These are phyloP conservation scores for Botrytis squamosa DNA, from an alignment of 2,329 filamentous ascomycete genomes.

Conservation along the genomic window DNA sequence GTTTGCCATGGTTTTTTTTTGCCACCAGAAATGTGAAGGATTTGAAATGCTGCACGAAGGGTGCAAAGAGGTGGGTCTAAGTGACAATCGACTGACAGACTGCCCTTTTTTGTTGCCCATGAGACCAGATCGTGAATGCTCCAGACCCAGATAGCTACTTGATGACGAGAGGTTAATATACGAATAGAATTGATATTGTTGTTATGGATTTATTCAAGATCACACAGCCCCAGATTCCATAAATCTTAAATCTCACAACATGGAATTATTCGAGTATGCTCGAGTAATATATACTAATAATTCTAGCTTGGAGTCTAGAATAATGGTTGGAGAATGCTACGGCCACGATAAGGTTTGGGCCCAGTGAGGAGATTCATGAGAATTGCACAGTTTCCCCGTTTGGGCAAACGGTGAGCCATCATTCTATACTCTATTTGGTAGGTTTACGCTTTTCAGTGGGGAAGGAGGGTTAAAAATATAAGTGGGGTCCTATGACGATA, in stretches of 20 bases:
- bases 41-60: conserved; percentile 11
- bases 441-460: not conserved
- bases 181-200: not conserved
- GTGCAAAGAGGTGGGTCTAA: not conserved
- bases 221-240: not conserved
- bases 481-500: conserved; percentile 17
- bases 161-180: not conserved
- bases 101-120: not conserved
- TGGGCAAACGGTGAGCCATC: not conserved
- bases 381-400: not conserved
- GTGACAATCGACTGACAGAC: not conserved
- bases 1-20: not conserved
- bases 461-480: not conserved
- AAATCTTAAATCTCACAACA: not conserved
- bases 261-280: not conserved
- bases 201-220: not conserved
- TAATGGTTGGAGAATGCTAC: not conserved
- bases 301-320: not conserved
- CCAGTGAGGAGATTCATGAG: not conserved
- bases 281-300: not conserved
- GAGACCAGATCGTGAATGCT: not conserved
- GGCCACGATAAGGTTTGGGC: not conserved
- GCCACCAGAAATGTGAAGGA: not conserved
- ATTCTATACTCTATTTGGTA: not conserved
- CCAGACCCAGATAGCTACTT: not conserved